Percentiles rank a stretch among this genome's conserved stretches.
These are phyloP conservation scores for Alternaria alternata DNA, from an alignment of 2,329 filamentous ascomycete species.

Conservation along the genomic window DNA sequence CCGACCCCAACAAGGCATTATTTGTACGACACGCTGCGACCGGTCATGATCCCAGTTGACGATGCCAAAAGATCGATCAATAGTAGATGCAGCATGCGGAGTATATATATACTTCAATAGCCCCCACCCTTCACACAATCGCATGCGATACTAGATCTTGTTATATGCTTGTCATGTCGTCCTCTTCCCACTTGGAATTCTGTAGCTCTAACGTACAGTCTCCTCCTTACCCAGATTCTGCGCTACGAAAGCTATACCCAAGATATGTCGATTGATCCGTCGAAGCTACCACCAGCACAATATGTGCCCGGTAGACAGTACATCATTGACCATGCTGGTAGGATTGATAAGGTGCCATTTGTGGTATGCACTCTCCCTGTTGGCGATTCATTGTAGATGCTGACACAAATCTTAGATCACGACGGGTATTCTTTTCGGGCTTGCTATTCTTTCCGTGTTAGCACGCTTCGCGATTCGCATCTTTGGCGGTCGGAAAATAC, in stretches of 20 bases:
- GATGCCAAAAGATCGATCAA: neutral
- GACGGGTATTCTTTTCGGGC: constrained; percentile 1
- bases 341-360: constrained; percentile 1
- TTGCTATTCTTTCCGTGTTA: constrained; percentile 2
- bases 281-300: constrained; percentile 3
- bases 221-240: neutral
- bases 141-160: neutral
- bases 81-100: neutral
- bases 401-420: neutral
- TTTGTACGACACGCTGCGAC: neutral
- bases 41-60: neutral
- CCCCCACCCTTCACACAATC: neutral
- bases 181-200: neutral
- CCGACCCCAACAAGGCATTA: neutral
- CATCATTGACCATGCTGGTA: constrained; percentile 2
- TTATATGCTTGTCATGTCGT: neutral
- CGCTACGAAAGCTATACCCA: neutral
- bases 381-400: neutral
- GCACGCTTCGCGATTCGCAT: constrained; percentile 7
- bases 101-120: neutral
- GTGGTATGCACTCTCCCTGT: neutral
- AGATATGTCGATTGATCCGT: neutral
- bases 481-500: constrained; percentile 3
- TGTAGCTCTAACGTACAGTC: neutral
- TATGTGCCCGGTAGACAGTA: constrained; percentile 6